Evolutionary conservation across 108 stramenopile species (phyloP), one percentile per base, ranked within the genome.

Genomic region (Stephanodiscus triporus): DNA sequence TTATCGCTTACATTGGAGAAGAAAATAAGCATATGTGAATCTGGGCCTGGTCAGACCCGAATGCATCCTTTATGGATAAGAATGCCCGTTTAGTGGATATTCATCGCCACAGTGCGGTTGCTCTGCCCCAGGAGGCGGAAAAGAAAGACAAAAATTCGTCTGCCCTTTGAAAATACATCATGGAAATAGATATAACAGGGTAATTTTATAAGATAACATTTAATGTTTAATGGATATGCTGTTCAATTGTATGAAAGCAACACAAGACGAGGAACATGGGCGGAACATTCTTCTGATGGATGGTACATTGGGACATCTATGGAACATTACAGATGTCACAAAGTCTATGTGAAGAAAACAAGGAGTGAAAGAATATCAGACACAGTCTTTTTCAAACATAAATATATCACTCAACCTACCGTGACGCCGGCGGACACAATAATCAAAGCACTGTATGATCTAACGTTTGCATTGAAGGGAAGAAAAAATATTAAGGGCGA

Each of bases 301-400:
- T 53, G 51, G 51, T 57, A 57, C 56, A 0, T 57, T 1, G 10
- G 27, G 1, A 57, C 56, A 1, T 57, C 56, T 10, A 4, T 29
- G 1, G 56, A 57, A 17, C 56, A 57, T 14, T 32, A 57, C 16
- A 0, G 56, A 30, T 57, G 56, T 27, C 30, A 30, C 27, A 30
- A 10, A 4, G 6, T 8, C 1, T 30, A 26, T 17, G 27, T 57
- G 9, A 57, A 57, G 24, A 57, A 30, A 26, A 57, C 27, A 30
- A 10, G 13, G 23, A 32, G 29, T 10, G 56, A 57, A 30, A 30
- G 27, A 17, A 32, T 57, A 27, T 57, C 56, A 2, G 56, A 57
- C 27, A 57, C 56, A 57, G 30, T 57, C 1, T 27, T 57, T 30
- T 27, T 57, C 56, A 20, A 57, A 7, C 56, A 57, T 27, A 57